A percentile compares a stretch with the other conserved stretches of the same genome.
These are phyloP conservation scores for Trametes maxima DNA, from an alignment of 768 basidiomycete genomes.

Conservation along the genomic window DNA sequence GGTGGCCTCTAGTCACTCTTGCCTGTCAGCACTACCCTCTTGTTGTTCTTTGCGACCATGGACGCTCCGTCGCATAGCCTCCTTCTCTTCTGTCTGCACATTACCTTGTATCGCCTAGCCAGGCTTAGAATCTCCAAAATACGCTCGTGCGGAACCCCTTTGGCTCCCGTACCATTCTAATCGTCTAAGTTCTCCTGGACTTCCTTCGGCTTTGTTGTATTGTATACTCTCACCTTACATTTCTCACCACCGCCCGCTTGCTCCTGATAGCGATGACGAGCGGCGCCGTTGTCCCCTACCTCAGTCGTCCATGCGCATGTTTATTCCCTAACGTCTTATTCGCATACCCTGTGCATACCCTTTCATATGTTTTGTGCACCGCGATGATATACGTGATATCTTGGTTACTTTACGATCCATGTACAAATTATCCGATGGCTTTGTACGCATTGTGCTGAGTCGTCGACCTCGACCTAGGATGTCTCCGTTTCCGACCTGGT, in stretches of 20 bases:
- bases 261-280: too few species aligned
- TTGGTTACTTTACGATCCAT: too few species aligned
- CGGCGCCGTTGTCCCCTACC: not conserved
- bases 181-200: not conserved
- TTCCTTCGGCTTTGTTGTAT: not conserved
- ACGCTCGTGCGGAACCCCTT: not conserved
- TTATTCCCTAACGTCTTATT: conserved; percentile 1
- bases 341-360: conserved; percentile 5
- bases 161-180: not conserved
- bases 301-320: too few species aligned
- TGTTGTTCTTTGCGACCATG: not conserved
- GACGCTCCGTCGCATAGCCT: not conserved
- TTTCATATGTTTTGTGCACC: not conserved
- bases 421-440: too few species aligned
- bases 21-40: not conserved
- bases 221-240: not conserved
- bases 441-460: too few species aligned
- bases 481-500: too few species aligned
- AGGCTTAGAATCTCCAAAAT: not conserved
- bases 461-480: too few species aligned
- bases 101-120: conserved; percentile 5
- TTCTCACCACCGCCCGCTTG: not conserved
- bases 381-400: too few species aligned
- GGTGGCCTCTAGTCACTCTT: too few species aligned
- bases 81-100: not conserved